Percentiles rank a stretch among this genome's conserved stretches.
phyloP scores from a whole-genome alignment of 257 asterid genomes.

The Solanum gandarillasii region DNA sequence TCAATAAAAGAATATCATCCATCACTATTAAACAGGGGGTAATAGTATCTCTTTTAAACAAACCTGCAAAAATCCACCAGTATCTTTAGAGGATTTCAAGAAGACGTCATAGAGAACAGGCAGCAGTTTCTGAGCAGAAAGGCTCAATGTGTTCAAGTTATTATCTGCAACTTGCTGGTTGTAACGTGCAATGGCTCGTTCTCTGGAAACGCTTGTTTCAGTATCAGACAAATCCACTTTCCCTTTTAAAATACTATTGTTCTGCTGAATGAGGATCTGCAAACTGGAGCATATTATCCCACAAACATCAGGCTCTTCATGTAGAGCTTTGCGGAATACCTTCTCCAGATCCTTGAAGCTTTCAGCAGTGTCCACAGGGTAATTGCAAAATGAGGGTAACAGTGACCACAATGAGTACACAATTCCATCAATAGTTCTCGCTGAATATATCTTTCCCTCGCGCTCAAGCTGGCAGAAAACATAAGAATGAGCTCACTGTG shows the following conservation, averaged over 20 bases:
- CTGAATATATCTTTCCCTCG: conserved; percentile 53
- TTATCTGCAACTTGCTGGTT: conserved; percentile 40
- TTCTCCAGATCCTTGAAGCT: conserved; percentile 54
- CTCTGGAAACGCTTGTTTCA: conserved; percentile 36
- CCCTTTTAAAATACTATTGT: conserved; percentile 49
- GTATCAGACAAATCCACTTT: conserved; percentile 17
- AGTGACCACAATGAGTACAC: conserved; percentile 93
- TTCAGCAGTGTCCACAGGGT: conserved; percentile 74
- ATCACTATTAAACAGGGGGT: neutral
- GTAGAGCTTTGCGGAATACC: conserved; percentile 50
- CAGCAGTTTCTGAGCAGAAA: conserved; percentile 45
- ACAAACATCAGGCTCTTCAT: conserved; percentile 50
- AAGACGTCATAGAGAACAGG: conserved; percentile 47
- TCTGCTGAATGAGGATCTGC: conserved; percentile 82
- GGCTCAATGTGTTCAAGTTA: conserved; percentile 53
- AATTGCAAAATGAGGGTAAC: conserved; percentile 90
- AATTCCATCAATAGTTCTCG: conserved; percentile 57
- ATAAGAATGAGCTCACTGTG: neutral
- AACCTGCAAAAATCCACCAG: conserved; percentile 67
- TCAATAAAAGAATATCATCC: neutral
- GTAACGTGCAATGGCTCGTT: conserved; percentile 46
- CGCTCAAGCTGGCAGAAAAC: conserved; percentile 48
- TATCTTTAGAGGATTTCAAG: conserved; percentile 49
- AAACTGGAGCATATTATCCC: conserved; percentile 80
- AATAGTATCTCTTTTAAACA: neutral